Conservation (phyloP, 148 eudicot genomes). For the Cornus suecica region DNA sequence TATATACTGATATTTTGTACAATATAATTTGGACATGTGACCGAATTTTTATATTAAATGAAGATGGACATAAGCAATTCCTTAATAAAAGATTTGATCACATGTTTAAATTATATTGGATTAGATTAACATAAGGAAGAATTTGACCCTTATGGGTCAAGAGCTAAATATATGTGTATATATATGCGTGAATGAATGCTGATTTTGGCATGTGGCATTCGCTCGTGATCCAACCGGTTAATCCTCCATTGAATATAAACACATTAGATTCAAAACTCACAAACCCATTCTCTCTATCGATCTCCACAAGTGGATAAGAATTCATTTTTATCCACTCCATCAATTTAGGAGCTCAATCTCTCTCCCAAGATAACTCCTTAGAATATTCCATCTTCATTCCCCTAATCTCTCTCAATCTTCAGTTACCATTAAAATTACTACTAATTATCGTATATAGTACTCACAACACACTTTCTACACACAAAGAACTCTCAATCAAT, state of each 20-base stretch:
- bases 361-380: not conserved
- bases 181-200: constrained; percentile 25
- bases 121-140: too few relatives aligned
- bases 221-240: constrained; percentile 18
- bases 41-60: too few relatives aligned
- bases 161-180: too few relatives aligned
- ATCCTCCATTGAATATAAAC: constrained; percentile 19
- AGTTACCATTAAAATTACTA: not conserved
- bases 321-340: constrained; percentile 25
- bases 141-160: too few relatives aligned
- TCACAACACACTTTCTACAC: not conserved
- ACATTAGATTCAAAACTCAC: constrained; percentile 7
- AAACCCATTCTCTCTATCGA: not conserved
- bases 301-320: constrained; percentile 27
- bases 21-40: too few relatives aligned
- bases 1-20: too few relatives aligned
- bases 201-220: constrained; percentile 34
- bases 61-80: too few relatives aligned
- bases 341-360: constrained; percentile 16
- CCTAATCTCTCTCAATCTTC: not conserved
- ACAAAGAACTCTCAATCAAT: not conserved
- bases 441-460: too few relatives aligned
- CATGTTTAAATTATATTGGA: too few relatives aligned
- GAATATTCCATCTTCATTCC: not conserved
- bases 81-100: too few relatives aligned